phyloP scores from a whole-genome alignment of 495 filamentous ascomycete genomes.

The Thermothielavioides terrestris region DNA sequence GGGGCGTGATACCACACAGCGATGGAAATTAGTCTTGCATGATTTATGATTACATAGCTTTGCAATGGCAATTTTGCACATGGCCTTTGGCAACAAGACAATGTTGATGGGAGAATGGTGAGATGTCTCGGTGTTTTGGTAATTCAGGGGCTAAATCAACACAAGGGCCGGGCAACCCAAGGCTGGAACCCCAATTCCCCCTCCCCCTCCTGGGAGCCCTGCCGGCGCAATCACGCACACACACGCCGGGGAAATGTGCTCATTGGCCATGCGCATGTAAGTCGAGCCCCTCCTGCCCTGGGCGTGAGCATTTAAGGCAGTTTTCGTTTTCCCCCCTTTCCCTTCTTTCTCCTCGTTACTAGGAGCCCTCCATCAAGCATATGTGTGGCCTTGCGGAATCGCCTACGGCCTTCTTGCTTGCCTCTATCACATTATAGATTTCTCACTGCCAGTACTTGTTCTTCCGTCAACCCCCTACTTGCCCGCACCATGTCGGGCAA shows the following conservation, averaged over 20 bases:
- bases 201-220: too few species aligned
- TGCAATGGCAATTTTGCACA: neutral
- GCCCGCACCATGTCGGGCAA: conserved; percentile 12
- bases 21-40: neutral
- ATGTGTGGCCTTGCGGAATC: too few species aligned
- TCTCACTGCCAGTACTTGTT: neutral
- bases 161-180: neutral
- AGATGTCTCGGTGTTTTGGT: neutral
- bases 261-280: conserved; percentile 12
- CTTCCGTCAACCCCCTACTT: neutral
- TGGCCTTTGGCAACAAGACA: neutral
- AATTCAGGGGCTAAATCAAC: conserved; percentile 3
- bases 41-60: neutral
- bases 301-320: conserved; percentile 5
- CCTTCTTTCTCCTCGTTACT: neutral
- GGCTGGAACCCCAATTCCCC: neutral
- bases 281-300: neutral
- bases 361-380: too few species aligned
- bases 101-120: too few species aligned
- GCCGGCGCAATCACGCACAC: neutral
- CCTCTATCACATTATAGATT: too few species aligned
- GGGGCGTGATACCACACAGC: conserved; percentile 10
- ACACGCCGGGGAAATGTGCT: neutral
- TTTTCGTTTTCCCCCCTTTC: neutral
- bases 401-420: too few species aligned